Percentiles rank a stretch among this genome's conserved stretches.
Evolutionary conservation across 169 alveolate genomes (phyloP).

Genomic region (Eimeria tenella): DNA sequence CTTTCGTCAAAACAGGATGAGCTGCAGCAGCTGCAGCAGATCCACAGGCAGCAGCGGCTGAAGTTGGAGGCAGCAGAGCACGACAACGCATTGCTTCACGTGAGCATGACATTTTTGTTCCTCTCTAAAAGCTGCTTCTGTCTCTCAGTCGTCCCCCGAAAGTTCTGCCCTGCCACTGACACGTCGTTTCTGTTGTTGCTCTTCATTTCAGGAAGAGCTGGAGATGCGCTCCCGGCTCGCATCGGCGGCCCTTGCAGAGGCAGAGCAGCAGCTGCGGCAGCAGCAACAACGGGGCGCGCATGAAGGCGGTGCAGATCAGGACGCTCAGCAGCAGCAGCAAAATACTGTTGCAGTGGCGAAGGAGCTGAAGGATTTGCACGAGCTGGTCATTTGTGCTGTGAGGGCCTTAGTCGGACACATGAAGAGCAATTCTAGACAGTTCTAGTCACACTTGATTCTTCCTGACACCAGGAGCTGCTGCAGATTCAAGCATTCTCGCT

Average conservation of each 20-base stretch:
- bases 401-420: neutral
- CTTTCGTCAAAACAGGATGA: slow-evolving; percentile 56
- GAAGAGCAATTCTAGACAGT: neutral
- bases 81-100: slow-evolving; percentile 54
- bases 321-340: slow-evolving; percentile 20
- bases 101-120: neutral
- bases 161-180: neutral
- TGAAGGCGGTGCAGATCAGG: neutral
- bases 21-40: slow-evolving; percentile 70
- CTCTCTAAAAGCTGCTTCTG: neutral
- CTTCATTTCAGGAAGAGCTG: slow-evolving; percentile 44
- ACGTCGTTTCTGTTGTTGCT: neutral
- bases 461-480: neutral
- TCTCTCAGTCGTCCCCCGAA: no score
- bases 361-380: slow-evolving; percentile 53
- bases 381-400: slow-evolving; percentile 63
- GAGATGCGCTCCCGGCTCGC: slow-evolving; percentile 69
- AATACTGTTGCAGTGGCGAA: slow-evolving; percentile 21
- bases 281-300: slow-evolving; percentile 25
- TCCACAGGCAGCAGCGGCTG: slow-evolving; percentile 65
- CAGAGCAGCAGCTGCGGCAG: slow-evolving; percentile 67
- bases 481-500: no score
- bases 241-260: slow-evolving; percentile 64
- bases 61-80: slow-evolving; percentile 52
- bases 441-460: neutral